A percentile compares a stretch with the other conserved stretches of the same genome.
Evolutionary conservation across 192 early-diverging fungal genomes (phyloP).

Genomic region (Entomortierella lignicola): DNA sequence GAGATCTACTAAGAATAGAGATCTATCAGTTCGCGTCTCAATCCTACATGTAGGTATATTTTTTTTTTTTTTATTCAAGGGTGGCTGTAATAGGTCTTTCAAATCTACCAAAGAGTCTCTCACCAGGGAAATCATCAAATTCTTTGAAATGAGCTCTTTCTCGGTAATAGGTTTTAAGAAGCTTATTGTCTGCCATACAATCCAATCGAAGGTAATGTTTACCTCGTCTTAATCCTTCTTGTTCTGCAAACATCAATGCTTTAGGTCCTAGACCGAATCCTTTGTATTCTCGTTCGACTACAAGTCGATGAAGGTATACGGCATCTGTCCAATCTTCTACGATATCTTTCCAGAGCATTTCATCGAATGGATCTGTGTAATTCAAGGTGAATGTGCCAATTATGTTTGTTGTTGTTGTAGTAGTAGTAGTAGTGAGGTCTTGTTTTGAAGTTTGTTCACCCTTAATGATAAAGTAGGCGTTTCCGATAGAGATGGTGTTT

Average conservation of each 20-base stretch:
- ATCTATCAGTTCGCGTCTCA: too few relatives aligned
- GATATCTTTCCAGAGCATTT: conserved; percentile 52
- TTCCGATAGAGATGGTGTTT: conserved; percentile 42
- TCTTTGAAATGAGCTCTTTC: conserved; percentile 47
- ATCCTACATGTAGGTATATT: too few relatives aligned
- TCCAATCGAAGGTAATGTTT: conserved; percentile 43
- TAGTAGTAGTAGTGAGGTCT: background rate
- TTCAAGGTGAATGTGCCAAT: conserved; percentile 52
- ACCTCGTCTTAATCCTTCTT: conserved; percentile 39
- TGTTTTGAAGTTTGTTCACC: background rate
- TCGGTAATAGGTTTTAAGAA: conserved; percentile 45
- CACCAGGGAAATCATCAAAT: conserved; percentile 50
- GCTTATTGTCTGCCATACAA: conserved; percentile 52
- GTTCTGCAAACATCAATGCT: conserved; percentile 39
- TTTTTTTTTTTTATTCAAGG: too few relatives aligned
- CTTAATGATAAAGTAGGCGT: conserved; percentile 46
- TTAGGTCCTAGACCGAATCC: conserved; percentile 41
- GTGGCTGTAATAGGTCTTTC: conserved; percentile 44
- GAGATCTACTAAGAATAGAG: too few relatives aligned
- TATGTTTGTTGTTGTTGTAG: conserved; percentile 22
- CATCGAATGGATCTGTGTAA: conserved; percentile 46
- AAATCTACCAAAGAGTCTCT: conserved; percentile 46
- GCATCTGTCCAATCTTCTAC: conserved; percentile 51
- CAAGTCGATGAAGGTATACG: conserved; percentile 45
- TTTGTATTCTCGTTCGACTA: conserved; percentile 51